These are phyloP conservation scores for Trichoderma arundinaceum DNA, from an alignment of 2,329 filamentous ascomycete species.

Conservation along the genomic window DNA sequence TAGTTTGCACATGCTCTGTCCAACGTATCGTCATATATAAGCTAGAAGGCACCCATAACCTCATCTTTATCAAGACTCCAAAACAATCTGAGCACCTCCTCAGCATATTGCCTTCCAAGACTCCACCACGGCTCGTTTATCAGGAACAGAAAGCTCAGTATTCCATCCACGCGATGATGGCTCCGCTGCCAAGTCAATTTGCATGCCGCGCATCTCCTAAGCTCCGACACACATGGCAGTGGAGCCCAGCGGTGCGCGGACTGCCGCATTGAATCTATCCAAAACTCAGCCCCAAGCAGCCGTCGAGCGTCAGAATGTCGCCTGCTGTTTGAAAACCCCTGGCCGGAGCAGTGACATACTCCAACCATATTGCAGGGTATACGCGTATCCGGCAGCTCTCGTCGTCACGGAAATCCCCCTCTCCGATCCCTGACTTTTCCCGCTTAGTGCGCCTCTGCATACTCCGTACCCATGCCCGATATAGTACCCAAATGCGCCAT, in stretches of 20 bases:
- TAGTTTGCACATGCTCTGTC: no score
- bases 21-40: no score
- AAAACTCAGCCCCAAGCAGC: background rate
- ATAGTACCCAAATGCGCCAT: background rate
- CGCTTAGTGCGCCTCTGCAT: background rate
- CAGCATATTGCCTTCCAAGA: no score
- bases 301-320: background rate
- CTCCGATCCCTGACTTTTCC: background rate
- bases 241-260: background rate
- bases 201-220: background rate
- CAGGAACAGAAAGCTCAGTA: no score
- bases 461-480: no score
- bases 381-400: background rate
- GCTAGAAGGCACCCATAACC: no score
- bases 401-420: no score
- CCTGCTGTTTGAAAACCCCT: background rate
- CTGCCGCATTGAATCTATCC: background rate
- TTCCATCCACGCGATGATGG: no score
- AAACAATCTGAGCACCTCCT: no score
- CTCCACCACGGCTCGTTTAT: no score
- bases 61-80: no score
- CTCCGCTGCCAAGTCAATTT: no score
- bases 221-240: background rate
- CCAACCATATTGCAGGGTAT: background rate
- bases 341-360: background rate